Base-by-base conservation (phyloP, 495 filamentous ascomycete genomes). In the Neurospora sp. region DNA sequence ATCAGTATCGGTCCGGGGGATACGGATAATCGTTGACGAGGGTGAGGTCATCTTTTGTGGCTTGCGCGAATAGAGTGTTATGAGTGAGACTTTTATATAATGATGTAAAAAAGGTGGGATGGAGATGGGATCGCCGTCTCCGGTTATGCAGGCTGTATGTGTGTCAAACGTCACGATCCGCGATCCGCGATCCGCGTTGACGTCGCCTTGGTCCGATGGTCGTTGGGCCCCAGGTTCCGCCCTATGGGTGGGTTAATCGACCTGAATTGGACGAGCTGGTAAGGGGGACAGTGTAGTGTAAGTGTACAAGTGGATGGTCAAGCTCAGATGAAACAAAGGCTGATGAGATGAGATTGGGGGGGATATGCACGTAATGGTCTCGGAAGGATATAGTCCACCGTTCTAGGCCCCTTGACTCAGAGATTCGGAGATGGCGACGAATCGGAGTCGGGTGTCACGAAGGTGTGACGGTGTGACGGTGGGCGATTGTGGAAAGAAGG, bases 1-100 rank as follows among this genome's bases (percentile, higher is more conserved):
- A 71, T 89, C 88, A 22, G 83, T 83, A 73, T 90, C 88, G 38
- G 82, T 85, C 72, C 89, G 86, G 70, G 85, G 82, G 74, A 92
- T 81, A 7, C 86, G 85, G 27, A 90, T 70, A 39, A 91, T 83
- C n/a, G 53, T 61, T 3, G 53, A 61, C 6, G 79, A 77, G 14
- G 71, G 42, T 46, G 71, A 71, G 12, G 31, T 71, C 35, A 71
- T 59, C 14, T n/a, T 59, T 61, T 16, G 53, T 35, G 22, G 53
- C 53, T 61, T 61, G 22, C 1, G 22, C 27, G 27, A 31, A 61
- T 35, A 16, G 22, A 61, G 12, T 35, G 5, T 16, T 35, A n/a
- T 31, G 16, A 18, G 70, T 65, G 42, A 53, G 31, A 71, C 70
- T 61, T 18, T 31, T 31, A 53, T 31, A 31, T 35, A 16, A 35